These are phyloP conservation scores for Boletus rubroflammeus DNA, from an alignment of 768 basidiomycete species.

Conservation along the genomic window DNA sequence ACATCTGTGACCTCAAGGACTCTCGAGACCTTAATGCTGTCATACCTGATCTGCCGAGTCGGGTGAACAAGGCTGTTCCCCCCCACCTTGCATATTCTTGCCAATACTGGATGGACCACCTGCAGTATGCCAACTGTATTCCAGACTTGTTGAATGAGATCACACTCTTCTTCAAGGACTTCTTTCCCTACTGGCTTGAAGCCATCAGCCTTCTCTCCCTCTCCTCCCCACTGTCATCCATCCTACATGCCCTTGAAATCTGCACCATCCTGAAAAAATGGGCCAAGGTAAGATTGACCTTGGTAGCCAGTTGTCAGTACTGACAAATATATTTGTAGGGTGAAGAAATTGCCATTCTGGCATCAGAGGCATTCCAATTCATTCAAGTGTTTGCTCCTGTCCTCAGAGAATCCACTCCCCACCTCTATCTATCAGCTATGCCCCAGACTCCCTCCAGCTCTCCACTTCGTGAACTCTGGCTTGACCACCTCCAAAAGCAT, in stretches of 20 bases:
- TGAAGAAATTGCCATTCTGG: no score
- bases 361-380: no score
- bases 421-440: no score
- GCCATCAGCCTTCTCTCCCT: constrained; percentile 25
- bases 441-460: background rate
- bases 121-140: background rate
- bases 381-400: no score
- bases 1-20: background rate
- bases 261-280: no score
- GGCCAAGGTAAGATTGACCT: no score
- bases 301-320: no score
- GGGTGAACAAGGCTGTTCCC: background rate
- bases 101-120: background rate
- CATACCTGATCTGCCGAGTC: background rate
- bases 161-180: constrained; percentile 17
- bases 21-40: background rate
- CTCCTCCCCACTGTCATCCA: background rate
- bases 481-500: background rate
- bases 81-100: background rate
- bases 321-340: no score
- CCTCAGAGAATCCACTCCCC: no score
- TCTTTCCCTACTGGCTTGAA: constrained; percentile 39
- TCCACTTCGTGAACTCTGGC: background rate
- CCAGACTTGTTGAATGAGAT: constrained; percentile 12
- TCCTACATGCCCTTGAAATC: no score